Conservation (phyloP, 2,329 filamentous ascomycete genomes). For the Aspergillus fumigatiaffinis region DNA sequence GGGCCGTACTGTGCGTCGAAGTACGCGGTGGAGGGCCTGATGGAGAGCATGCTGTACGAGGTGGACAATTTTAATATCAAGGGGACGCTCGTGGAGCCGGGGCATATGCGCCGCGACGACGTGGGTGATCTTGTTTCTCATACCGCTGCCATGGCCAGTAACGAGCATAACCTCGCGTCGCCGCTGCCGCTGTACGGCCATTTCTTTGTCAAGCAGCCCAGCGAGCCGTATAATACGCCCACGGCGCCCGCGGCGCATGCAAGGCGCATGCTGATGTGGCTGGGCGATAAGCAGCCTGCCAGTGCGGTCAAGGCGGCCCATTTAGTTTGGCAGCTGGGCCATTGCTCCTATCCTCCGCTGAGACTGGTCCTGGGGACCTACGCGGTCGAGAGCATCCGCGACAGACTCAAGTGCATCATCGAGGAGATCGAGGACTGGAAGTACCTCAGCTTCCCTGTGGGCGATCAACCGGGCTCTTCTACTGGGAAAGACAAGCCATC, state of each 20-base stretch:
- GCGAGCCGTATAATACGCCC: slow-evolving; percentile 71
- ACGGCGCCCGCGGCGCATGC: slow-evolving; percentile 85
- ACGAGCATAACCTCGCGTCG: slow-evolving; percentile 31
- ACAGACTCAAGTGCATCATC: slow-evolving; percentile 82
- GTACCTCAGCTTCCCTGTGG: slow-evolving; percentile 65
- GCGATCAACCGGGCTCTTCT: slow-evolving; percentile 26
- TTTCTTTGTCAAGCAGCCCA: slow-evolving; percentile 83
- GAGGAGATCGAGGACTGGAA: slow-evolving; percentile 96
- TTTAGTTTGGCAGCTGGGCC: slow-evolving; percentile 88
- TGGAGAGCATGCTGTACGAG: slow-evolving; percentile 96
- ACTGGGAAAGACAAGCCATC: slow-evolving; percentile 4
- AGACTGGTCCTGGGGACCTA: slow-evolving; percentile 85
- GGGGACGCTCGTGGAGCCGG: slow-evolving; percentile 87
- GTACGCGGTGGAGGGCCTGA: slow-evolving; percentile 91
- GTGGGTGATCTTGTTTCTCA: slow-evolving; percentile 30
- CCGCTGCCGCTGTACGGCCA: slow-evolving; percentile 81
- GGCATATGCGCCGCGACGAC: slow-evolving; percentile 82
- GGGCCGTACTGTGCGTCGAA: slow-evolving; percentile 96
- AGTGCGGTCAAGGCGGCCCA: slow-evolving; percentile 91
- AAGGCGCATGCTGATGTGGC: slow-evolving; percentile 87
- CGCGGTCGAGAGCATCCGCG: slow-evolving; percentile 91
- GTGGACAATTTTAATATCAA: slow-evolving; percentile 89
- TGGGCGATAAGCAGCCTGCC: slow-evolving; percentile 86
- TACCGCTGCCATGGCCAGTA: slow-evolving; percentile 18
- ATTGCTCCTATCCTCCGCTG: slow-evolving; percentile 90